Evolutionary conservation across 2,329 filamentous ascomycete genomes (phyloP).

Genomic region (Ascochyta rabiei): DNA sequence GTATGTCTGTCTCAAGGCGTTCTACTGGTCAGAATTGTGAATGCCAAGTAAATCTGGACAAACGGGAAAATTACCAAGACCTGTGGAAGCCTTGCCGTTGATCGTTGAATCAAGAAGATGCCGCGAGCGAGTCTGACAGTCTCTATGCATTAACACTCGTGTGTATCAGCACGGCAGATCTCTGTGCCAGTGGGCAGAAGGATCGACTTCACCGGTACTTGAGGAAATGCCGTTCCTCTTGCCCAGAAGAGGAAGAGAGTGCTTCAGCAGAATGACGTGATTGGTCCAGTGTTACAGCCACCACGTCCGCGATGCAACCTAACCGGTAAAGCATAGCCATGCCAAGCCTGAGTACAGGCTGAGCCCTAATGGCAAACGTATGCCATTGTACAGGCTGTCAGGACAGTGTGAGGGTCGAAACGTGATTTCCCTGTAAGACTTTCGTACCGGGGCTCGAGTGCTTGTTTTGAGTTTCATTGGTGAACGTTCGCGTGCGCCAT

Average conservation of each 20-base stretch:
- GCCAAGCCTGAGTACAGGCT: not conserved
- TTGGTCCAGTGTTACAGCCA: not conserved
- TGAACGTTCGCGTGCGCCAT: too few species aligned
- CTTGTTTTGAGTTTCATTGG: too few species aligned
- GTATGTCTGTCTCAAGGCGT: not conserved
- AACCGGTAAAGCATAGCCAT: not conserved
- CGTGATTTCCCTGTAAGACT: too few species aligned
- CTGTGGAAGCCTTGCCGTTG: not conserved
- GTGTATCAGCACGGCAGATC: not conserved
- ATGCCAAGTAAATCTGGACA: constrained; percentile 2
- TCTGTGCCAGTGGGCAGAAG: too few species aligned
- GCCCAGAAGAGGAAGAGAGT: too few species aligned
- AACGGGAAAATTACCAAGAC: not conserved
- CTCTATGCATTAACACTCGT: not conserved
- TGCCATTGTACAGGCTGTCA: too few species aligned
- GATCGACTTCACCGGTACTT: too few species aligned
- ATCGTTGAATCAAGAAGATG: not conserved
- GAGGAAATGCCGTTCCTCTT: too few species aligned
- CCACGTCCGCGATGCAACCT: not conserved
- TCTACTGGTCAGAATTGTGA: not conserved
- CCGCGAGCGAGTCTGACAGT: not conserved
- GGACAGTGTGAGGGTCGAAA: too few species aligned
- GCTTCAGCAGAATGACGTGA: not conserved
- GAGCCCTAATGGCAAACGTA: too few species aligned
- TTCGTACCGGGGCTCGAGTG: too few species aligned